Evolutionary conservation across 1,284 basidiomycete genomes (phyloP).

Genomic region (Moniliophthora roreri): DNA sequence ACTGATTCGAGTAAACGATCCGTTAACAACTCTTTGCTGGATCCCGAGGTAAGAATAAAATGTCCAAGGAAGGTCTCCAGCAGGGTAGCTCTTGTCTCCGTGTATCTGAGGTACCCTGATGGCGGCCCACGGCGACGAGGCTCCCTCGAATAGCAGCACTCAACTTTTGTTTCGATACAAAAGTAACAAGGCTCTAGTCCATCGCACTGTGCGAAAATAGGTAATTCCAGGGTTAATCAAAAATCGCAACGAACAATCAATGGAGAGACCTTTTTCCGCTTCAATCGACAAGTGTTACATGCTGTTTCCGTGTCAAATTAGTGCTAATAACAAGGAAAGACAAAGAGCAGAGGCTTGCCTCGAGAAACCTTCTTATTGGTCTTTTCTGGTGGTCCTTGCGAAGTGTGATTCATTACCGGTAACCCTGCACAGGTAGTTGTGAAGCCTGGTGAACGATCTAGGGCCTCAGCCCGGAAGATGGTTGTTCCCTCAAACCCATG

Average conservation of each 20-base stretch:
- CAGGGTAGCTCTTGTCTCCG: constrained; percentile 26
- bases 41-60: constrained; percentile 14
- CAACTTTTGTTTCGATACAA: constrained; percentile 26
- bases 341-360: constrained; percentile 18
- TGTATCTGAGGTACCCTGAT: constrained; percentile 27
- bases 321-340: neutral
- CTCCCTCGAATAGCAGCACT: constrained; percentile 29
- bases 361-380: constrained; percentile 28
- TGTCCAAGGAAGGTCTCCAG: constrained; percentile 27
- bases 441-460: too few species aligned
- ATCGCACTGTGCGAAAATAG: constrained; percentile 20
- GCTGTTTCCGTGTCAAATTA: constrained; percentile 16
- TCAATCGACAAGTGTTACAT: constrained; percentile 29
- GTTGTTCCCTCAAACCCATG: too few species aligned
- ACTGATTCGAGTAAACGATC: constrained; percentile 17
- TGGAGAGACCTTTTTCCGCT: constrained; percentile 26
- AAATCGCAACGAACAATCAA: too few species aligned
- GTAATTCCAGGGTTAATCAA: neutral
- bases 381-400: constrained; percentile 15
- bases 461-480: neutral
- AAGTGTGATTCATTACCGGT: too few species aligned
- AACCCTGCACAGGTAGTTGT: neutral
- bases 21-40: neutral
- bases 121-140: constrained; percentile 27
- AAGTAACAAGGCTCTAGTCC: constrained; percentile 29